A percentile compares a stretch with the other conserved stretches of the same genome.
Evolutionary conservation across 2,329 filamentous ascomycete species (phyloP).

Genomic region (Cercospora janseana): DNA sequence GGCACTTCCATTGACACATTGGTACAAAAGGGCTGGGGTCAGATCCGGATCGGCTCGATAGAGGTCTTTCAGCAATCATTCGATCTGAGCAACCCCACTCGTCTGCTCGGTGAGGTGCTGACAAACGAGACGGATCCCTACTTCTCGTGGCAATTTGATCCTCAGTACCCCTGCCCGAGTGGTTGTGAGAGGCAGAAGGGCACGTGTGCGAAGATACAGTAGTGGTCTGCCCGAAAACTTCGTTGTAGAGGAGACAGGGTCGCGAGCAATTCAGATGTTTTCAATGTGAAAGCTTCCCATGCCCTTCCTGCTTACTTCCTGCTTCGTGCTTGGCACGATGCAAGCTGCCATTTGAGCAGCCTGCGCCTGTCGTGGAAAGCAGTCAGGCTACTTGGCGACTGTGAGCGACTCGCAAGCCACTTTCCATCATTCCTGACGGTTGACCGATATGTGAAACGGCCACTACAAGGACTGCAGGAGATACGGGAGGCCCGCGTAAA

Average conservation of each 20-base stretch:
- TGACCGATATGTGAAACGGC: too few relatives aligned
- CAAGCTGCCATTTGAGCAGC: too few relatives aligned
- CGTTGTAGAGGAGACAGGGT: background rate
- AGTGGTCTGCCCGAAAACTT: background rate
- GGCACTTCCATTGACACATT: conserved; percentile 52
- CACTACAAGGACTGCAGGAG: too few relatives aligned
- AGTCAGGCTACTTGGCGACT: too few relatives aligned
- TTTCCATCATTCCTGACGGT: too few relatives aligned
- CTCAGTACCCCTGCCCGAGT: conserved; percentile 37
- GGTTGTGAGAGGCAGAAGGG: conserved; percentile 33
- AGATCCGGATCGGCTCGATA: conserved; percentile 49
- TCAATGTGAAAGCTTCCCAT: too few relatives aligned
- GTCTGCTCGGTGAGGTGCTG: conserved; percentile 48
- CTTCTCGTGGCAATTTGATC: conserved; percentile 56
- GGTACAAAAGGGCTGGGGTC: conserved; percentile 50
- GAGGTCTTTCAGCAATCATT: conserved; percentile 50
- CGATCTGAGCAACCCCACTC: conserved; percentile 40
- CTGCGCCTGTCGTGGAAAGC: too few relatives aligned
- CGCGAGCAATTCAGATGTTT: too few relatives aligned
- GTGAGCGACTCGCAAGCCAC: too few relatives aligned
- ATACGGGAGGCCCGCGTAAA: too few relatives aligned
- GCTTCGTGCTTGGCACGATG: too few relatives aligned
- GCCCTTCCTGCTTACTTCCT: too few relatives aligned
- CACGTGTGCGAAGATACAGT: conserved; percentile 8
- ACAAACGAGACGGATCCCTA: conserved; percentile 55